Evolutionary conservation across 345 rosid species (phyloP), one percentile per base, ranked within the genome.

Genomic region (Gossypium herbaceum): DNA sequence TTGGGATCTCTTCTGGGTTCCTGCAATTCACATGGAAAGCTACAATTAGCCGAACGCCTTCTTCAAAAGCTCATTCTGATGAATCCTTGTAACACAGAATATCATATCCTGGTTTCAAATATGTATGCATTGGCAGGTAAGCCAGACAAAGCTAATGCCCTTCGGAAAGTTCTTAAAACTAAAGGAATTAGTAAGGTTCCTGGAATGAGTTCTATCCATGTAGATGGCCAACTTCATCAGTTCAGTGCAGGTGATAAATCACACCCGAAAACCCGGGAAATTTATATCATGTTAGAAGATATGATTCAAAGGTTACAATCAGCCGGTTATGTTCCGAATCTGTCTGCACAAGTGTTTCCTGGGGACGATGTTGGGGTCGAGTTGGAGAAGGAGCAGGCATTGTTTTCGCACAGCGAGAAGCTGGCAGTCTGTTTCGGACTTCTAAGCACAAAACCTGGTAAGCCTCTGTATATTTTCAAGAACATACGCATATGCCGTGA

Each of bases 1-100:
- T 81, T 93, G 50, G 98, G 98, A 57, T 87, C 93, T 2, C 93
- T 93, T 43, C 44, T 91, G 78, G 98, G 97, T 75, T 87, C 97
- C 61, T 93, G 94, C 81, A 82, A 77, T 55, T 82, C 82, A 55
- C 87, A 93, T 39, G 85, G 89, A 61, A 86, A 86, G 82, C 82
- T 90, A 45, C 78, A 85, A 80, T 80, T 90, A 41, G 92, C 83
- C 0, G 92, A 93, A 67, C 79, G 75, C 12, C 57, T 86, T 67
- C 20, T 85, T 73, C 82, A 80, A 17, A 82, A 86, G 77, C 85
- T 93, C 48, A 70, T 84, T 73, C 75, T 80, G 77, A 80, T 87
- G 76, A 83, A 86, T 75, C 93, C 93, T 43, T 72, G 75, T 43
- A 90, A 88, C 74, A 90, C 90, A 0, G 94, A 81, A n/a, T 88